Percentiles rank a stretch among this genome's conserved stretches.
These are phyloP conservation scores for Macroventuria anomochaeta DNA, from an alignment of 2,329 filamentous ascomycete species.

Conservation along the genomic window DNA sequence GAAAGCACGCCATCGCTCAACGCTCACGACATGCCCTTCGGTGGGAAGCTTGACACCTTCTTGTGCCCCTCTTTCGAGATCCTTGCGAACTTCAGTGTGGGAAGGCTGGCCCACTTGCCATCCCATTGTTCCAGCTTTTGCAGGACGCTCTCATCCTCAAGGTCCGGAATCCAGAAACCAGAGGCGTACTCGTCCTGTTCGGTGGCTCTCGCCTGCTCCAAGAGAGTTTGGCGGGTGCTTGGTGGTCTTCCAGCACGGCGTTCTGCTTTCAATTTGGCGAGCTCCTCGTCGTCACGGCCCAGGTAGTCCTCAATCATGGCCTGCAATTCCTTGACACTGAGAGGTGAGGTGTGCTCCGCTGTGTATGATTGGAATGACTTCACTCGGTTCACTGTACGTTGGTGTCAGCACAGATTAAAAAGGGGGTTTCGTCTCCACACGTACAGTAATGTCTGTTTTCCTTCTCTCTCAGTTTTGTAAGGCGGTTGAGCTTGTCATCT, in stretches of 20 bases:
- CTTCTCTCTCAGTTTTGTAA: slow-evolving; percentile 72
- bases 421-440: slow-evolving; percentile 26
- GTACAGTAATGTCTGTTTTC: slow-evolving; percentile 76
- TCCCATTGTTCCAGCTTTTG: slow-evolving; percentile 76
- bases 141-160: slow-evolving; percentile 71
- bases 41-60: slow-evolving; percentile 79
- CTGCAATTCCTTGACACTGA: slow-evolving; percentile 63
- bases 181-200: slow-evolving; percentile 82
- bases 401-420: not conserved
- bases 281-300: slow-evolving; percentile 74
- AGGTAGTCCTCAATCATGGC: slow-evolving; percentile 54
- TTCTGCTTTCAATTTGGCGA: slow-evolving; percentile 68
- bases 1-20: not conserved
- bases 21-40: slow-evolving; percentile 54
- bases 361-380: slow-evolving; percentile 74
- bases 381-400: slow-evolving; percentile 66
- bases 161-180: slow-evolving; percentile 87
- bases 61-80: slow-evolving; percentile 70
- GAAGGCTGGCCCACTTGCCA: slow-evolving; percentile 81
- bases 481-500: slow-evolving; percentile 80
- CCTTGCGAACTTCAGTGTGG: slow-evolving; percentile 77
- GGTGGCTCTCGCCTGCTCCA: slow-evolving; percentile 72
- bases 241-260: slow-evolving; percentile 81
- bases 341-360: slow-evolving; percentile 56
- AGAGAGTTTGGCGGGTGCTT: slow-evolving; percentile 75